Base-by-base conservation (phyloP, 768 basidiomycete species). In the Podaxis mareebaensis region DNA sequence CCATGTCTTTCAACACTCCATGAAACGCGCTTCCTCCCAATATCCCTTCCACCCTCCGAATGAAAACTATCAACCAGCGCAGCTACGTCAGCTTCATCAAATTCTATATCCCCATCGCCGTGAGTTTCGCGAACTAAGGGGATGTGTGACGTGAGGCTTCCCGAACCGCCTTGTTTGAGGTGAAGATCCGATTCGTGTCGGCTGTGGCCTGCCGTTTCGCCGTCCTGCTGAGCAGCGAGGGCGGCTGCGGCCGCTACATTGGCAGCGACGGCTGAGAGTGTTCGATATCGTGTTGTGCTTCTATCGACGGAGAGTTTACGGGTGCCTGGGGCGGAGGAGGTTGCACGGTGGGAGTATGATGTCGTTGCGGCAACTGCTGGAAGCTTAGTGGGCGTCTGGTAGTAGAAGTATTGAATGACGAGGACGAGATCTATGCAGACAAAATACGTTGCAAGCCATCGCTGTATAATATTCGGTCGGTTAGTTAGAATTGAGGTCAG, bases 371-470 rank as follows among this genome's bases (percentile, higher is more conserved):
- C 67, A 58, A 79, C 72, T 24, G 74, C 66, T 7, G 75, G 71
- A 1, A 78, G 74, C 57, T 77, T 78, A 36, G 62, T 26, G 13
- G 74, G 71, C 17, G 74, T 71, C 24, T 79, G 75, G 69, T 95
- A 96, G 76, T 96, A 92, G 70, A 88, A 78, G 77, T 89, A 99
- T 73, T 99, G 96, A 7, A 70, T 72, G 51, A 96, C 78, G 26
- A 99, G 81, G 33, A 81, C 78, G 55, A 86, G 77, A 74, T 99
- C 97, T 56, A 99, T 84, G 60, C 83, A 77, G 70, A 92, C 90
- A 72, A 98, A 99, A 74, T 99, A 99, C 0, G 82, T 81, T 2
- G 97, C 96, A 51, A 99, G 92, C 73, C 87, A 93, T 46, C 87
- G 96, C 93, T 97, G 59, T 48, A 53, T 30, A 57, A 65, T 51